phyloP scores from a whole-genome alignment of 1,139 yeast genomes.

The Pneumocystis carinii region DNA sequence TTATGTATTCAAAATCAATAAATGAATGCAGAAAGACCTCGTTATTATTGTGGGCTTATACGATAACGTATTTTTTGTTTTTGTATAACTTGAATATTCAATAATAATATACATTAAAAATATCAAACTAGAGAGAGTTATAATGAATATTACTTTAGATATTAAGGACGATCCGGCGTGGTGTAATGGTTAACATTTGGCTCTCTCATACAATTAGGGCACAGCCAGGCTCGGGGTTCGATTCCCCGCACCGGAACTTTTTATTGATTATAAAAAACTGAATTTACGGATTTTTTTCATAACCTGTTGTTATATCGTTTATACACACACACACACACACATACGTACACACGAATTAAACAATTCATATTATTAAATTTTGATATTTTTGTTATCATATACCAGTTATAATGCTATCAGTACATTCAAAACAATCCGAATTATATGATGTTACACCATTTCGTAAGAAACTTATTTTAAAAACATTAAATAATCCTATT shows the following conservation, averaged over 20 bases:
- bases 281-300: neutral
- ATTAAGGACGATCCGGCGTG: neutral
- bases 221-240: constrained; percentile 1
- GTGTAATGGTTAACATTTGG: constrained; percentile 1
- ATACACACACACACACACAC: too few relatives aligned
- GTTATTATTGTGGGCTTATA: too few relatives aligned
- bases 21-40: too few relatives aligned
- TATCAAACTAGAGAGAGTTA: neutral
- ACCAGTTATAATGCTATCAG: too few relatives aligned
- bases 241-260: neutral
- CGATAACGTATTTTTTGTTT: too few relatives aligned
- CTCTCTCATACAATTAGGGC: neutral
- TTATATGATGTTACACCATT: neutral
- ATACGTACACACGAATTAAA: too few relatives aligned
- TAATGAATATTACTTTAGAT: too few relatives aligned
- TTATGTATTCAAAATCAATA: too few relatives aligned
- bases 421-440: too few relatives aligned
- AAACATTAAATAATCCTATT: neutral
- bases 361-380: too few relatives aligned
- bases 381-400: too few relatives aligned
- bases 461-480: neutral
- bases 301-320: too few relatives aligned
- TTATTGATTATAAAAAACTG: neutral
- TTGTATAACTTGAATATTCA: neutral
- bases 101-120: neutral